A percentile compares a stretch with the other conserved stretches of the same genome.
phyloP scores from a whole-genome alignment of 2,329 filamentous ascomycete genomes.

The Aureobasidium mangrovei region DNA sequence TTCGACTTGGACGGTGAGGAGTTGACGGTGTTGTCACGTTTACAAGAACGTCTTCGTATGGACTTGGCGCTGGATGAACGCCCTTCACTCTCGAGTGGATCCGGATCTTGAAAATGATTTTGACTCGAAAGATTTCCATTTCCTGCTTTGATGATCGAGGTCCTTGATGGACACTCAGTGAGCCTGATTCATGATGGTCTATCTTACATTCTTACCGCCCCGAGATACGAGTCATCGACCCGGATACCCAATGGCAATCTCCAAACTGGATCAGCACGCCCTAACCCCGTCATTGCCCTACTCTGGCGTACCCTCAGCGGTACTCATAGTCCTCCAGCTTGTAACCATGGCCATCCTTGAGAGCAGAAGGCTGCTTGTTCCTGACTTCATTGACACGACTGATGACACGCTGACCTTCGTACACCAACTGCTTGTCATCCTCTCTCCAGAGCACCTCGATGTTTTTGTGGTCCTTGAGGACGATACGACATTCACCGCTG shows the following conservation, averaged over 20 bases:
- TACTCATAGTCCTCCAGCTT: neutral
- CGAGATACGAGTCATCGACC: no score
- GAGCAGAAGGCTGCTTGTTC: neutral
- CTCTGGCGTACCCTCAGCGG: neutral
- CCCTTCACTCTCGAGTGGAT: neutral
- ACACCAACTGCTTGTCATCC: neutral
- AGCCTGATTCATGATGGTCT: no score
- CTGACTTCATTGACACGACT: neutral
- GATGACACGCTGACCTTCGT: neutral
- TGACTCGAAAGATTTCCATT: no score
- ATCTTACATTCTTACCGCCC: no score
- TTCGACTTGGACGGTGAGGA: conserved; percentile 4
- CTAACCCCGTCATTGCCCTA: neutral
- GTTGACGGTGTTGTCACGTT: neutral
- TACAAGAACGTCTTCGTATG: conserved; percentile 5
- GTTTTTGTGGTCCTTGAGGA: no score
- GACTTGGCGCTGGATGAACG: conserved; percentile 5
- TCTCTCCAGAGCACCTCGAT: no score
- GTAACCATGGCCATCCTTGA: neutral
- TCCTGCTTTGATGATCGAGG: no score
- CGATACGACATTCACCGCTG: no score
- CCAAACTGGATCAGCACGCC: neutral
- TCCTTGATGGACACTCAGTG: neutral
- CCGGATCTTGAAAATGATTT: neutral
- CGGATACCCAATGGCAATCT: no score